Percentiles rank a stretch among this genome's conserved stretches.
These are phyloP conservation scores for Epichloe glyceriae DNA, from an alignment of 2,329 filamentous ascomycete species.

Conservation along the genomic window DNA sequence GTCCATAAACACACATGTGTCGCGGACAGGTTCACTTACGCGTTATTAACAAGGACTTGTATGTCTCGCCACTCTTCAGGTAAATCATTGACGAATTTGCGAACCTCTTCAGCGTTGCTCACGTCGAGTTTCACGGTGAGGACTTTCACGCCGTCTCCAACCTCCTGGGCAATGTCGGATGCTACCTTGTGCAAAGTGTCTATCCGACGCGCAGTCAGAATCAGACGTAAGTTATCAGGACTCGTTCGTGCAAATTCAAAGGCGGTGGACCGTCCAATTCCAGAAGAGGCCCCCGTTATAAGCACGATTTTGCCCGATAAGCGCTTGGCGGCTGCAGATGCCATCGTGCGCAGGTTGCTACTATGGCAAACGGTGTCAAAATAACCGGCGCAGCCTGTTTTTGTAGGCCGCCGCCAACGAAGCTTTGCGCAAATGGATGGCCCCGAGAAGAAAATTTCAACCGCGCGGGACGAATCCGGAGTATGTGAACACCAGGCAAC, in stretches of 20 bases:
- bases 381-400: background rate
- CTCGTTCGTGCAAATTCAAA: constrained; percentile 84
- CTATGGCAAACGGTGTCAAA: background rate
- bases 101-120: constrained; percentile 63
- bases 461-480: background rate
- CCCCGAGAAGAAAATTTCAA: background rate
- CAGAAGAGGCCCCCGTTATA: constrained; percentile 84
- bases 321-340: constrained; percentile 58
- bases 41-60: constrained; percentile 89
- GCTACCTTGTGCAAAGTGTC: constrained; percentile 68
- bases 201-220: constrained; percentile 77
- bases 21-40: constrained; percentile 42
- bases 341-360: constrained; percentile 11
- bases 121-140: constrained; percentile 78
- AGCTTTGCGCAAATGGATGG: no score
- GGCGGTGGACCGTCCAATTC: constrained; percentile 75
- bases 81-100: constrained; percentile 56
- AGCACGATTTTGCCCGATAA: constrained; percentile 87
- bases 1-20: background rate
- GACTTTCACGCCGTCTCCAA: constrained; percentile 69
- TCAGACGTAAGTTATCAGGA: constrained; percentile 65
- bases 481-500: background rate
- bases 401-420: background rate
- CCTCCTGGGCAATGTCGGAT: constrained; percentile 60
- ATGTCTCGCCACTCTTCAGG: constrained; percentile 76